Evolutionary conservation across 202 grass and related monocot species (phyloP), one percentile per base, ranked within the genome.

Genomic region (Saccharum hybrid): DNA sequence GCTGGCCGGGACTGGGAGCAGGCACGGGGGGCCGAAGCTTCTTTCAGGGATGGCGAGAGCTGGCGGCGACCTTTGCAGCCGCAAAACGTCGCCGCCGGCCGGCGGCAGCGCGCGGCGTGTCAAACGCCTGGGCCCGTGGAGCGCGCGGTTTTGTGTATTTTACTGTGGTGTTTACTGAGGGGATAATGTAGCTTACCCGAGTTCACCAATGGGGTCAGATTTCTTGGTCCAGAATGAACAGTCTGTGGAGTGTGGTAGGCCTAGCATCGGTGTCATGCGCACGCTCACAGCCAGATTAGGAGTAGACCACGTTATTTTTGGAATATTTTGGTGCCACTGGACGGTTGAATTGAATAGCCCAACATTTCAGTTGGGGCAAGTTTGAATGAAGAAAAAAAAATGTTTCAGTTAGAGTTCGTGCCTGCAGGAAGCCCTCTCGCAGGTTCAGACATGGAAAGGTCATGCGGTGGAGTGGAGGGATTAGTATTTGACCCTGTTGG

Each of bases 31-130:
- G 21, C 2, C 18, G 66, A 81, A 71, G 78, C 66, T 81, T 81
- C 79, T 62, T 88, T 83, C 56, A 0, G 40, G n/a, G 86, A 63
- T 5, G 76, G 40, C 41, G 5, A 52, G 39, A 42, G 21, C 13
- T 45, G 26, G 43, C 78, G 61, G 68, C 79, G 88, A 74, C 48
- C 79, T 78, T 86, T 82, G 48, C 78, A 51, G 73, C 63, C 0
- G 63, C 28, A 88, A 74, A 80, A 33, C 76, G 51, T 13, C 63
- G 80, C 57, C 59, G 43, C 1, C 42, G 49, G 10, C n/a, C 36
- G 16, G 85, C 65, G 41, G 79, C 0, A 59, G n/a, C n/a, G n/a
- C n/a, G n/a, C n/a, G n/a, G n/a, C n/a, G n/a, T n/a, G n/a, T n/a
- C n/a, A n/a, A n/a, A n/a, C n/a, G n/a, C n/a, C n/a, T n/a, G n/a